Conservation (phyloP, 768 basidiomycete species). For the Mycena venus region DNA sequence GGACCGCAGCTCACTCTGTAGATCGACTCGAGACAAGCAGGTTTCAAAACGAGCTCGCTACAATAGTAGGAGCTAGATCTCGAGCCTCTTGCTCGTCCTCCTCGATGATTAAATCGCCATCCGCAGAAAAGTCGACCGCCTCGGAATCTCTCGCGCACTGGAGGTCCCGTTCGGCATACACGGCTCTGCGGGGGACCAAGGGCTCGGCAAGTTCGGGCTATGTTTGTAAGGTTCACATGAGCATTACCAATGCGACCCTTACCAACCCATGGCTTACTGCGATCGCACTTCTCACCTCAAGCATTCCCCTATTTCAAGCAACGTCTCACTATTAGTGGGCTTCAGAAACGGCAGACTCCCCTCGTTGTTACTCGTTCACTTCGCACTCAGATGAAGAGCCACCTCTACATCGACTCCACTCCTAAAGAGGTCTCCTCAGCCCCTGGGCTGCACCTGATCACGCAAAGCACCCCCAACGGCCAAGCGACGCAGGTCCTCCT, state of each 20-base stretch:
- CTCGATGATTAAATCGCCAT: no score
- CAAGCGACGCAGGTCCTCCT: conserved; percentile 7
- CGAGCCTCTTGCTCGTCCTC: no score
- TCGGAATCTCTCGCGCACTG: no score
- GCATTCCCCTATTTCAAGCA: not conserved
- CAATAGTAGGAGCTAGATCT: not conserved
- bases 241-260: not conserved
- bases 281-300: not conserved
- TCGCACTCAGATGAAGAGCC: not conserved
- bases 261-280: not conserved
- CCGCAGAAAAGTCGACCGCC: no score
- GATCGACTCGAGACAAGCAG: not conserved
- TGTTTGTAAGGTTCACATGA: conserved; percentile 1
- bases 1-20: not conserved
- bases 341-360: not conserved
- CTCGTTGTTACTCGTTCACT: not conserved
- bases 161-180: no score
- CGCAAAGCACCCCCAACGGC: conserved; percentile 10
- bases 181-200: not conserved
- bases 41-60: not conserved
- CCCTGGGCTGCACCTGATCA: conserved; percentile 10
- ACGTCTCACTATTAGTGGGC: not conserved
- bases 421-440: conserved; percentile 5
- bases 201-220: not conserved
- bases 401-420: not conserved